Conservation (phyloP, 768 basidiomycete species). For the Fibroporia radiculosa region DNA sequence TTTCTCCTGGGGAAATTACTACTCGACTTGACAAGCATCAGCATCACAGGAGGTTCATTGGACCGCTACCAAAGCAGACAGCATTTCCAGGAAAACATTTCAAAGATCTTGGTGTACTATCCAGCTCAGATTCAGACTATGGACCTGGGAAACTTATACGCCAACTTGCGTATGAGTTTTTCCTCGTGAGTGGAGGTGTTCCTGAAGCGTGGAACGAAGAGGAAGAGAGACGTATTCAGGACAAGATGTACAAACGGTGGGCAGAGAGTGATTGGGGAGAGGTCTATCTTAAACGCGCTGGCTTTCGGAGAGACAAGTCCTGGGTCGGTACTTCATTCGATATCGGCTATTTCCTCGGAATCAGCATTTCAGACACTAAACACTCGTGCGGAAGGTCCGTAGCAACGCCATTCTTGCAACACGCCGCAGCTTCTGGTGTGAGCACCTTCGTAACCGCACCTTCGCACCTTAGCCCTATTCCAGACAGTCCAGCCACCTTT, state of each 20-base stretch:
- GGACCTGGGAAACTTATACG: constrained; percentile 43
- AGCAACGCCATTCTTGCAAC: not conserved
- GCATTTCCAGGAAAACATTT: no score
- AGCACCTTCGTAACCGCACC: constrained; percentile 25
- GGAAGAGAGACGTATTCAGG: constrained; percentile 39
- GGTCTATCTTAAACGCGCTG: constrained; percentile 25
- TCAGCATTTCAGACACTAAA: constrained; percentile 44
- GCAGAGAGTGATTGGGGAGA: constrained; percentile 59
- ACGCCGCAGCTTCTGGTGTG: constrained; percentile 8
- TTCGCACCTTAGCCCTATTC: constrained; percentile 6
- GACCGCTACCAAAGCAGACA: constrained; percentile 55
- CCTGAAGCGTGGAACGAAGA: constrained; percentile 60
- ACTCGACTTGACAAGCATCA: constrained; percentile 26
- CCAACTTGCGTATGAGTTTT: constrained; percentile 56
- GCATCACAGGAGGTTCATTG: constrained; percentile 58
- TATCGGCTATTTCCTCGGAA: constrained; percentile 67
- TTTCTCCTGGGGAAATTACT: no score
- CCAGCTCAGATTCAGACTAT: constrained; percentile 22
- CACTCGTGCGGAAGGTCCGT: constrained; percentile 1
- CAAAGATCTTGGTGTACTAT: constrained; percentile 16
- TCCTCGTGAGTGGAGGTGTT: constrained; percentile 55
- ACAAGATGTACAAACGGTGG: constrained; percentile 58
- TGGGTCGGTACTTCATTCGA: constrained; percentile 78
- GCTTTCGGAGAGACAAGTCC: constrained; percentile 23
- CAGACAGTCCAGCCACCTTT: not conserved